Base-by-base conservation (phyloP, 345 rosid genomes). In the Melastoma malabathricum region DNA sequence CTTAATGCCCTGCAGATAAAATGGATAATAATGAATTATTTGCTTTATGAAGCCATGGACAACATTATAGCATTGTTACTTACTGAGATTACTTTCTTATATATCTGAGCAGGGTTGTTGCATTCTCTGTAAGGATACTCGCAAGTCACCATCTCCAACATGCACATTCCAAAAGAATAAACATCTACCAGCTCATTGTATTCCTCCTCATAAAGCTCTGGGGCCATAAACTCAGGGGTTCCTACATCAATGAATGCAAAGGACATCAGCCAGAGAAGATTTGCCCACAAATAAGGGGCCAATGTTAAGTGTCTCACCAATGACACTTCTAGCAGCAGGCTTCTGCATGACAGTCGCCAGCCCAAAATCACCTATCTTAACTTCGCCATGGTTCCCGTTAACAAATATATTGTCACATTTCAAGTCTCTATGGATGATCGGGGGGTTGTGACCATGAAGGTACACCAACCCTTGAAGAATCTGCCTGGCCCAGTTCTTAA, bases 201-300 rank as follows among this genome's bases (percentile, higher is more conserved):
- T 62, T 76, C 85, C 73, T 82, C 90, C 48, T 82, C 86, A 48
- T 82, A 82, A 41, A 82, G 80, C 73, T 76, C 89, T 0, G 83
- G 85, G 45, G 85, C 85, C 89, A 82, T 82, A 59, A 79, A 82
- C 58, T 82, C 86, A 15, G 90, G 90, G 56, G 90, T 82, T 51
- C 90, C 75, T 70, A 53, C 20, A 23, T 48, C 25, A 46, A 52
- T 23, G 50, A 43, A 39, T 20, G 22, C 50, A n/a, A 15, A 39
- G 44, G 12, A 59, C 14, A 20, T 38, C 15, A 44, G 41, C 38
- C 15, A 43, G 50, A 44, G 48, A 38, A 22, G 17, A 31, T 41
- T 46, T 27, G 45, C n/a, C 44, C 18, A 34, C 14, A 44, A 44
- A 10, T 19, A 23, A 46, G 14, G 2, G 15, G n/a, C n/a, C n/a